A percentile compares a stretch with the other conserved stretches of the same genome.
Evolutionary conservation across 179 eudicot species (phyloP).

Genomic region (Camellia oleifera): DNA sequence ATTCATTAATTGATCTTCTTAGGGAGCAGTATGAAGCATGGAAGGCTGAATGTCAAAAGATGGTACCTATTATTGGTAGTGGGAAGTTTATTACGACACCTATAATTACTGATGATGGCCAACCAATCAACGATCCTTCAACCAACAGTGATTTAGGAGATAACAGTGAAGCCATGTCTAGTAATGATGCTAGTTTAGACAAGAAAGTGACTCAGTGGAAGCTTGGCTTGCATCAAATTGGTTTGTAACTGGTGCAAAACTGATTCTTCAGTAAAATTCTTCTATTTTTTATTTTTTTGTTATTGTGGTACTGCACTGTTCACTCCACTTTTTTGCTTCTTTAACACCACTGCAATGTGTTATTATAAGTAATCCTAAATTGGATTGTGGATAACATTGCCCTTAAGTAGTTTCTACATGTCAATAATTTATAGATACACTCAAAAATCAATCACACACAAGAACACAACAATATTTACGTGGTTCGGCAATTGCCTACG

Average conservation of each 20-base stretch:
- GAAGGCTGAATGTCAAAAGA: conserved; percentile 75
- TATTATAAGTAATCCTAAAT: background rate
- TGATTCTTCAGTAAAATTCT: conserved; percentile 8
- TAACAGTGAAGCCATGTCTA: conserved; percentile 13
- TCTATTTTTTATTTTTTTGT: background rate
- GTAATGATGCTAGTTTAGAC: conserved; percentile 28
- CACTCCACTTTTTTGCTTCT: background rate
- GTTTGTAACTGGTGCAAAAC: conserved; percentile 42
- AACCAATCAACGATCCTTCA: conserved; percentile 53
- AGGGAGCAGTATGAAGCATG: conserved; percentile 82
- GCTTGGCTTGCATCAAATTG: conserved; percentile 87
- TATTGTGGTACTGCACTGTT: background rate
- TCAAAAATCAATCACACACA: no score
- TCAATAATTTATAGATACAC: background rate
- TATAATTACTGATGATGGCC: conserved; percentile 62
- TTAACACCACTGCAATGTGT: background rate
- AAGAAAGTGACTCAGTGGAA: conserved; percentile 82
- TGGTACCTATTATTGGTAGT: conserved; percentile 80
- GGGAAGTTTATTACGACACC: conserved; percentile 78
- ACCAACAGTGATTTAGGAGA: conserved; percentile 22
- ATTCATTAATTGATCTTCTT: conserved; percentile 9
- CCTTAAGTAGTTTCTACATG: background rate
- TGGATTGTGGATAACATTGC: background rate
- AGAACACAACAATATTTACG: no score
- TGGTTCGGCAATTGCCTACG: no score